phyloP scores from a whole-genome alignment of 139 green algal species.

The Chlamydomonas sp. region DNA sequence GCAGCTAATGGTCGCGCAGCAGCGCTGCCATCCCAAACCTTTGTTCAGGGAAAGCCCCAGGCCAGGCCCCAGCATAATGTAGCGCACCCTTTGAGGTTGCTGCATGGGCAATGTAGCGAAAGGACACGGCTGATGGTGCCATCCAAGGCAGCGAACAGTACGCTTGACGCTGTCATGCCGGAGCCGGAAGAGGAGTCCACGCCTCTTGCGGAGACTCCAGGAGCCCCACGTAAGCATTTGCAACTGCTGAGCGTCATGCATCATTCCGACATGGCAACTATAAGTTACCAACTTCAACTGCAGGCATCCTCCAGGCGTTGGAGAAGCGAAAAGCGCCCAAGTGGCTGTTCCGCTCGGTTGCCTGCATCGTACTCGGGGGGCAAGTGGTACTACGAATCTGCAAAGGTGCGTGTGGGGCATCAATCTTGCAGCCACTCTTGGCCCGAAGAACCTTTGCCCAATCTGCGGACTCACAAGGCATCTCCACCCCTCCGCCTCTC shows the following conservation, averaged over 20 bases:
- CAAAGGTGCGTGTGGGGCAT: slow-evolving; percentile 52
- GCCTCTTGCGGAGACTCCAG: not conserved
- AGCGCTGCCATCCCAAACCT: no score
- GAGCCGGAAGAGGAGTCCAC: slow-evolving; percentile 30
- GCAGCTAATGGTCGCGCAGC: no score
- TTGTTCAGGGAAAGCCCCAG: no score
- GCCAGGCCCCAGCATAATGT: no score
- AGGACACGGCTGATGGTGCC: not conserved
- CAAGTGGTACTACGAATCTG: slow-evolving; percentile 86
- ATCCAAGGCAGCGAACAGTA: slow-evolving; percentile 4
- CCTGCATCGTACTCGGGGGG: slow-evolving; percentile 81
- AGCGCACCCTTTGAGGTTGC: no score
- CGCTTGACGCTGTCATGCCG: slow-evolving; percentile 12
- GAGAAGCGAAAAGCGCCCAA: slow-evolving; percentile 70
- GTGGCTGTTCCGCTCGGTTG: slow-evolving; percentile 82
- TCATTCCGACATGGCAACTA: not conserved
- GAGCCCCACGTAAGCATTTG: not conserved
- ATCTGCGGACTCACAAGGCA: not conserved
- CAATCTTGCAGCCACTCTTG: not conserved
- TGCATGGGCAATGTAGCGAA: no score
- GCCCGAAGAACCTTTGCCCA: not conserved
- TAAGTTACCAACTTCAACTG: not conserved
- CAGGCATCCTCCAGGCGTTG: slow-evolving; percentile 51
- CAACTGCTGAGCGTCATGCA: not conserved
- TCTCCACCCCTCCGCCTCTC: not conserved